Evolutionary conservation across 1,139 yeast genomes (phyloP), one percentile per base, ranked within the genome.

Genomic region (Candida sojae): DNA sequence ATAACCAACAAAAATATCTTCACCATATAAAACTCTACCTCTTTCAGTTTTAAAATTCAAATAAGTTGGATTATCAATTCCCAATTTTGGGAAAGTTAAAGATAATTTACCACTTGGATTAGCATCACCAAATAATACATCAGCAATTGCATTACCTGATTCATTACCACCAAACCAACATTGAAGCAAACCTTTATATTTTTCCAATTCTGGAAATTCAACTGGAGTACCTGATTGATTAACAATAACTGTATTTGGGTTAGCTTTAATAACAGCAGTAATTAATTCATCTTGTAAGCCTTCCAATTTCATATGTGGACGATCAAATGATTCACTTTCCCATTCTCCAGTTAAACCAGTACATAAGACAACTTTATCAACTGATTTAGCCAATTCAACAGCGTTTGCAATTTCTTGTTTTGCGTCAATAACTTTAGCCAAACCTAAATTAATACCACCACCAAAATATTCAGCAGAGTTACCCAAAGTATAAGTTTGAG

Each of bases 191-290:
- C 76, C 76, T 45, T 71, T 68, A 11, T 74, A 76, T 23, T 74
- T 59, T 38, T 70, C 59, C n/a, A 71, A 82, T 12, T 31, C 9
- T 33, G 85, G 83, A 68, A 83, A 68, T 41, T 78, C 75, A 33
- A 82, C 86, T 1, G 88, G 87, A n/a, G 84, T 75, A 48, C 88
- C 87, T 2, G 83, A 73, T 61, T 82, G 86, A 61, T 80, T 75
- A 28, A 82, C 84, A 45, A 82, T 65, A 9, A 80, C 75, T 3
- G 79, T 71, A 57, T 80, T 78, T 35, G 77, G 74, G 55, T 81
- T 81, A 34, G 71, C 85, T 31, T 63, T 66, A 23, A 74, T 50
- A 12, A 83, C 75, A 12, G 71, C 79, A 25, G 58, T 60, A n/a
- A 82, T 72, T 47, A 83, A 67, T 34, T 72, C 70, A 53, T 80